Conservation (phyloP, 179 eudicot genomes). For the Nepenthes alata region DNA sequence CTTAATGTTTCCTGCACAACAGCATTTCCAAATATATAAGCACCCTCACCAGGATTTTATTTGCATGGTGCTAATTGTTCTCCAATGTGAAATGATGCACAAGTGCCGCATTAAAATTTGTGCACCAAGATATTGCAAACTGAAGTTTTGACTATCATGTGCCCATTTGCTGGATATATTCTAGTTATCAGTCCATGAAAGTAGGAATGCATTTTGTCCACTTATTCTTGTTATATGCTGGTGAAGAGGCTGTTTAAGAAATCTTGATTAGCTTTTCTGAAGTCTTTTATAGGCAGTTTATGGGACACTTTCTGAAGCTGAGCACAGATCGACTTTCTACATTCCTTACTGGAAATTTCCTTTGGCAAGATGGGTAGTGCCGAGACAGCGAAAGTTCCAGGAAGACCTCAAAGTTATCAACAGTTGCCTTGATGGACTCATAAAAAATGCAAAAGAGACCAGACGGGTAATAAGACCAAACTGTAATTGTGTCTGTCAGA, state of each 20-base stretch:
- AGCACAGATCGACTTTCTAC: slow-evolving; percentile 96
- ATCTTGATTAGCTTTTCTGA: slow-evolving; percentile 7
- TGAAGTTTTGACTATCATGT: no score
- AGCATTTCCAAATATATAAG: no score
- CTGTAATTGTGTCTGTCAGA: background rate
- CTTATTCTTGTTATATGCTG: background rate
- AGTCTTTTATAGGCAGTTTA: slow-evolving; percentile 69
- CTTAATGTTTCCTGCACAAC: no score
- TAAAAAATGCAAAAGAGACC: slow-evolving; percentile 92
- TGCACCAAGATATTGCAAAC: no score
- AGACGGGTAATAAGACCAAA: slow-evolving; percentile 56
- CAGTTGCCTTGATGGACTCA: slow-evolving; percentile 93
- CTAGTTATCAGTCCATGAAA: background rate
- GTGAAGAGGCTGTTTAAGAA: background rate
- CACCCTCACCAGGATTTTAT: no score
- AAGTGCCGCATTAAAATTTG: no score
- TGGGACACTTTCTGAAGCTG: slow-evolving; percentile 99
- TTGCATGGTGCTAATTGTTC: no score
- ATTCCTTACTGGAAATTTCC: slow-evolving; percentile 98
- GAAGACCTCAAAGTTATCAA: slow-evolving; percentile 76
- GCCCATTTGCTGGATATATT: no score
- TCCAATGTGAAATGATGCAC: no score
- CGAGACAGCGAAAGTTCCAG: slow-evolving; percentile 88
- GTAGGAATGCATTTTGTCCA: background rate
- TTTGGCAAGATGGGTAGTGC: slow-evolving; percentile 85